phyloP scores from a whole-genome alignment of 345 rosid genomes.

The Orychophragmus violaceus region DNA sequence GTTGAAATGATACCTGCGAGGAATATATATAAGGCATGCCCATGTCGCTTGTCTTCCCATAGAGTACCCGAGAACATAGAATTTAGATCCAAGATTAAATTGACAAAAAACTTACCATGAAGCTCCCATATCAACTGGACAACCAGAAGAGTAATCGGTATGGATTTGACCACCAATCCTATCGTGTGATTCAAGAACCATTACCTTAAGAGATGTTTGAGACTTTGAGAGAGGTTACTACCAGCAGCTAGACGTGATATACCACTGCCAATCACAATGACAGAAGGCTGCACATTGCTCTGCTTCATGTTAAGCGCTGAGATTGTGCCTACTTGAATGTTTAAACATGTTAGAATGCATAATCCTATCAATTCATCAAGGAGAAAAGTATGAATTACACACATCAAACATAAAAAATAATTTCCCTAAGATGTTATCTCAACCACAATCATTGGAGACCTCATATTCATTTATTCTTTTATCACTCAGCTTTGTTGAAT shows the following conservation, averaged over 20 bases:
- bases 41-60: constrained; percentile 54
- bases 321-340: constrained; percentile 35
- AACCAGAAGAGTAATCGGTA: constrained; percentile 86
- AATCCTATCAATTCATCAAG: neutral
- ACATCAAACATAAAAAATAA: no score
- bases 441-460: no score
- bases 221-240: constrained; percentile 53
- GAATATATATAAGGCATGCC: constrained; percentile 64
- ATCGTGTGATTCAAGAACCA: constrained; percentile 70
- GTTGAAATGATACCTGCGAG: constrained; percentile 48
- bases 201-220: constrained; percentile 69
- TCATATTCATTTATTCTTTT: no score
- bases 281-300: constrained; percentile 49
- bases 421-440: no score
- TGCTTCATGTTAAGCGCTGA: constrained; percentile 40
- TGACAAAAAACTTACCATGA: constrained; percentile 53
- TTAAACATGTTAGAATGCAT: constrained; percentile 1
- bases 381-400: no score
- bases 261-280: constrained; percentile 81
- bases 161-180: constrained; percentile 90
- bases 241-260: constrained; percentile 91
- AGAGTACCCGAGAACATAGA: constrained; percentile 48
- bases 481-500: no score
- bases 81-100: constrained; percentile 49
- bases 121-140: constrained; percentile 90